Conservation (phyloP, 2,329 filamentous ascomycete genomes). For the Scortechinia acanthostroma region DNA sequence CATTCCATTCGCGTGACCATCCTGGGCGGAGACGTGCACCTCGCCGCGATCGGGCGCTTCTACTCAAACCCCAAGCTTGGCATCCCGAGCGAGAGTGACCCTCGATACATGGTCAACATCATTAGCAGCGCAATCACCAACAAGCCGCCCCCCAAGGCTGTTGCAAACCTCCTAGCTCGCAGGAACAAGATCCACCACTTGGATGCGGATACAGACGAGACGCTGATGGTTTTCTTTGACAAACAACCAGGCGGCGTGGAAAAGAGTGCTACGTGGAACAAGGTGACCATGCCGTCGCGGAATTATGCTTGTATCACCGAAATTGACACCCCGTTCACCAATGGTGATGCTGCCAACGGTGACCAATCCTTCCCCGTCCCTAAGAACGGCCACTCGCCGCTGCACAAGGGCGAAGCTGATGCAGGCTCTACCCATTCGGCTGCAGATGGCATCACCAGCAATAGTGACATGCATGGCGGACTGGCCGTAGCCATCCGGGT, state of each 20-base stretch:
- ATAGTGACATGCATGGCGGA: constrained; percentile 46
- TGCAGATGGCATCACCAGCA: constrained; percentile 43
- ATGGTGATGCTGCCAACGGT: constrained; percentile 5
- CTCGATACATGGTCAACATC: constrained; percentile 91
- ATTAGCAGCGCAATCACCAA: constrained; percentile 94
- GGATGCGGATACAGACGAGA: constrained; percentile 74
- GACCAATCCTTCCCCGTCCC: constrained; percentile 13
- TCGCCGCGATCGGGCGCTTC: constrained; percentile 87
- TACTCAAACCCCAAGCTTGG: constrained; percentile 80
- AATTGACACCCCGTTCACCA: constrained; percentile 58
- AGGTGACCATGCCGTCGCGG: constrained; percentile 82
- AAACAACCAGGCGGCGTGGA: constrained; percentile 72
- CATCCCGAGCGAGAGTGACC: constrained; percentile 73
- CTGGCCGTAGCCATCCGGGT: constrained; percentile 81
- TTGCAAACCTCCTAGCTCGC: constrained; percentile 84
- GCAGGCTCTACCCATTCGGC: constrained; percentile 76
- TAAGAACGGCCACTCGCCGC: constrained; percentile 62
- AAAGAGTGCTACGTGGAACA: constrained; percentile 72
- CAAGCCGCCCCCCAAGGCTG: constrained; percentile 77
- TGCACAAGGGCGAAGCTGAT: constrained; percentile 70
- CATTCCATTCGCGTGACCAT: constrained; percentile 88
- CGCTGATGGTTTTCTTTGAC: constrained; percentile 85
- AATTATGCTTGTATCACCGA: constrained; percentile 90
- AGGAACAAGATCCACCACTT: constrained; percentile 77
- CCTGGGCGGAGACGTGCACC: constrained; percentile 85